Evolutionary conservation across 352 stramenopile genomes (phyloP), one percentile per base, ranked within the genome.

Genomic region (Globisporangium spiculum): DNA sequence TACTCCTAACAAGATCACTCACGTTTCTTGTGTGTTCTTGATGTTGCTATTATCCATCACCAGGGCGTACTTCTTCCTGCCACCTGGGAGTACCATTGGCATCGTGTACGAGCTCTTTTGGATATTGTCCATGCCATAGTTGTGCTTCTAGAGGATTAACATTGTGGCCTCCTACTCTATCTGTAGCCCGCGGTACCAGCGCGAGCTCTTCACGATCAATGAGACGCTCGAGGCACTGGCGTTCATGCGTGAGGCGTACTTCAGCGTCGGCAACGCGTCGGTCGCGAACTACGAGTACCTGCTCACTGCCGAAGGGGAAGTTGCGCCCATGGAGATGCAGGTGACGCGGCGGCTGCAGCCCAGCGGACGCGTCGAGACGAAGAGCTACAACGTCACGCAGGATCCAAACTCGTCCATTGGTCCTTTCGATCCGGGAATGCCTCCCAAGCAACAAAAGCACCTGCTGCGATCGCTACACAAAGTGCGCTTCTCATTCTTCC

Each of bases 241-340:
- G 54, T 90, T 81, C 76, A 69, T 96, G 50, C 82, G 85, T 26
- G 77, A 92, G 68, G 78, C 86, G 7, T 96, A 94, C 72, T 94
- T 91, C 54, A 82, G 75, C n/a, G 80, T 94, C 50, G 86, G 57
- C 24, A 80, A 90, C 46, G 34, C 58, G 3, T 91, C 85, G 2
- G 75, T 96, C 26, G 88, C 88, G 56, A 96, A 93, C 69, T 96
- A 96, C 74, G 85, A 94, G 66, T 91, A 93, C 55, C 44, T 79
- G 0, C 68, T 55, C 30, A 77, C 76, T 1, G 20, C 62, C 24
- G 10, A 38, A 26, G 72, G 72, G 10, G 44, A 75, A 22, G 73
- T 86, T 4, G 24, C 80, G 38, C 76, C 81, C 7, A 65, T 91
- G 9, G 66, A 63, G 9, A 65, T 91, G 63, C 60, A 36, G n/a